Evolutionary conservation across 2,329 filamentous ascomycete species (phyloP), one percentile per base, ranked within the genome.

Genomic region (Epichloe elymi): DNA sequence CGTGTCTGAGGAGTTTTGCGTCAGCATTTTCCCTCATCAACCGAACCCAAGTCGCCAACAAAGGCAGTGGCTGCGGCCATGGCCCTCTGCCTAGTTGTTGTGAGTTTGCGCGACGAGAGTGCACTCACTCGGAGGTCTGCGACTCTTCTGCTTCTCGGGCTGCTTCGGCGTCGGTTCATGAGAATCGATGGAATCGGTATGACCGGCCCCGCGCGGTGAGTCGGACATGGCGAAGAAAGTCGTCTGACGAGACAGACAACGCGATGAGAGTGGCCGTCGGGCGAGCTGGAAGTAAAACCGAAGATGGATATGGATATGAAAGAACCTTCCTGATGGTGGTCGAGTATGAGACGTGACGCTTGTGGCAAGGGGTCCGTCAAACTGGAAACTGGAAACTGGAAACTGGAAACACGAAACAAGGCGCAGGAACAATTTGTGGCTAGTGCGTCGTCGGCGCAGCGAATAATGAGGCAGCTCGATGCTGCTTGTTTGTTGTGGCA

Each of bases 121-220:
- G 47, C 69, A 69, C 75, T 70, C 64, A 95, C 89, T 96, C 60
- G 89, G 88, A 60, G 91, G 91, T 70, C 88, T 84, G 70, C 86
- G 83, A 76, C 81, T 94, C 81, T 95, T 95, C 69, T 85, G 80
- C 75, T 90, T 93, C 71, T 93, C 74, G 76, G 76, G 62, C 57
- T 69, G 64, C 61, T 76, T 73, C 59, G 66, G 65, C 58, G 69
- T 66, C 51, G 72, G 73, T 57, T 81, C 76, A 59, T 76, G 72
- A 39, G 76, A 78, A 53, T 70, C 65, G 59, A 80, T 74, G 46
- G 76, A 79, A 65, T 78, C 75, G 62, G 70, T 60, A 56, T 68
- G 72, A 55, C 68, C 71, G 61, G 67, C 63, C 56, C 66, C 68
- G 57, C 66, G 67, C 53, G 71, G 65, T 50, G 68, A 63, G 63